Conservation (phyloP, 495 filamentous ascomycete genomes). For the Penicillium daleae region DNA sequence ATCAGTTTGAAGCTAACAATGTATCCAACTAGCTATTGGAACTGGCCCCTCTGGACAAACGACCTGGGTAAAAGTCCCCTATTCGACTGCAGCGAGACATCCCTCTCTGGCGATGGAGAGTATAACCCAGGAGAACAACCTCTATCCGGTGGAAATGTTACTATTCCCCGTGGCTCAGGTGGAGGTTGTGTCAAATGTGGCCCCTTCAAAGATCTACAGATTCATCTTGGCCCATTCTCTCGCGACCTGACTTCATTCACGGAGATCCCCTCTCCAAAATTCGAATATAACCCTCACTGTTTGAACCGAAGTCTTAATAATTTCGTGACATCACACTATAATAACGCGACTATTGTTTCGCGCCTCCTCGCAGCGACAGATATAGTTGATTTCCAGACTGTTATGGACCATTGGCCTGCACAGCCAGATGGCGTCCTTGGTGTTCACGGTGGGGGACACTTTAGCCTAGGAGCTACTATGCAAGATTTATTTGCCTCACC, state of each 20-base stretch:
- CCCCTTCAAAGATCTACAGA: constrained; percentile 55
- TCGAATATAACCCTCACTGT: constrained; percentile 62
- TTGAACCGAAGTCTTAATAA: constrained; percentile 64
- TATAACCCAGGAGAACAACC: constrained; percentile 37
- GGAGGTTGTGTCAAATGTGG: constrained; percentile 66
- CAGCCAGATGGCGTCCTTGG: constrained; percentile 24
- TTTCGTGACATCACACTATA: constrained; percentile 24
- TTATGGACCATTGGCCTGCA: constrained; percentile 32
- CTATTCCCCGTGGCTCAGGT: constrained; percentile 54
- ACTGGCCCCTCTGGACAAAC: constrained; percentile 48
- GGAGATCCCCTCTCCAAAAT: constrained; percentile 31
- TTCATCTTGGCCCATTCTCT: constrained; percentile 56
- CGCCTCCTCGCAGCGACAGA: constrained; percentile 19
- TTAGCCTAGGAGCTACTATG: constrained; percentile 30
- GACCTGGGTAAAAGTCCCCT: constrained; percentile 43
- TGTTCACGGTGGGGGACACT: constrained; percentile 36
- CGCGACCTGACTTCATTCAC: constrained; percentile 24
- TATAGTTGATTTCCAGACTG: constrained; percentile 29
- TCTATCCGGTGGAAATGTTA: constrained; percentile 19
- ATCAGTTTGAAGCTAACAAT: not conserved
- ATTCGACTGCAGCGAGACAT: constrained; percentile 51
- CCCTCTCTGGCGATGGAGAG: constrained; percentile 53
- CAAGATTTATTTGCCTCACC: constrained; percentile 37
- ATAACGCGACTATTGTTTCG: constrained; percentile 26
- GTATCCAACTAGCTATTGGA: constrained; percentile 47